These are phyloP conservation scores for Pyracantha coccinea DNA, from an alignment of 331 rosid genomes.

Conservation along the genomic window DNA sequence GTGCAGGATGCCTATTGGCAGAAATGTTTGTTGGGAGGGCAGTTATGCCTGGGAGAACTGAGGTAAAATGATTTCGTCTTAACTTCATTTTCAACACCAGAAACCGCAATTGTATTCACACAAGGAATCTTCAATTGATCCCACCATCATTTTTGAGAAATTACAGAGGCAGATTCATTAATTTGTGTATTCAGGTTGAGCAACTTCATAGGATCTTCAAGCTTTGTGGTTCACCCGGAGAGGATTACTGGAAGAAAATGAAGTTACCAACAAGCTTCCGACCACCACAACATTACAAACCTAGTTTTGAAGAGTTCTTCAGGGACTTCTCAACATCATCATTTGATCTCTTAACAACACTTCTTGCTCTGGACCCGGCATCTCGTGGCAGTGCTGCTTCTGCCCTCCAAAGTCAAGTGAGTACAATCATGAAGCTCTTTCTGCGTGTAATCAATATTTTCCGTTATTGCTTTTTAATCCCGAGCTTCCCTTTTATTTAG, in stretches of 20 bases:
- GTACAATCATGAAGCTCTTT: slow-evolving; percentile 1
- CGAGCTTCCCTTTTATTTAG: neutral
- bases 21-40: slow-evolving; percentile 66
- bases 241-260: slow-evolving; percentile 48
- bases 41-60: slow-evolving; percentile 67
- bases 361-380: slow-evolving; percentile 46
- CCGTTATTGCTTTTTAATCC: neutral
- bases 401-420: slow-evolving; percentile 51
- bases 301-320: slow-evolving; percentile 44
- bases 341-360: slow-evolving; percentile 39
- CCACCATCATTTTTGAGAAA: neutral
- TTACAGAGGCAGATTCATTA: neutral
- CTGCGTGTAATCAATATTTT: slow-evolving; percentile 6
- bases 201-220: slow-evolving; percentile 73
- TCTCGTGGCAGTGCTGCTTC: slow-evolving; percentile 56
- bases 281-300: slow-evolving; percentile 40
- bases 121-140: no score
- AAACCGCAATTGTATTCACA: no score
- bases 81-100: no score
- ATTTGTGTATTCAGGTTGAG: slow-evolving; percentile 39
- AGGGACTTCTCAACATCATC: slow-evolving; percentile 43
- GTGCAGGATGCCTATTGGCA: slow-evolving; percentile 64
- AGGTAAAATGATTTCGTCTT: slow-evolving; percentile 32
- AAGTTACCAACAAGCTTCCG: slow-evolving; percentile 43
- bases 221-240: slow-evolving; percentile 69